phyloP scores from a whole-genome alignment of 1,139 yeast species.

The Zygotorulaspora mrakii region DNA sequence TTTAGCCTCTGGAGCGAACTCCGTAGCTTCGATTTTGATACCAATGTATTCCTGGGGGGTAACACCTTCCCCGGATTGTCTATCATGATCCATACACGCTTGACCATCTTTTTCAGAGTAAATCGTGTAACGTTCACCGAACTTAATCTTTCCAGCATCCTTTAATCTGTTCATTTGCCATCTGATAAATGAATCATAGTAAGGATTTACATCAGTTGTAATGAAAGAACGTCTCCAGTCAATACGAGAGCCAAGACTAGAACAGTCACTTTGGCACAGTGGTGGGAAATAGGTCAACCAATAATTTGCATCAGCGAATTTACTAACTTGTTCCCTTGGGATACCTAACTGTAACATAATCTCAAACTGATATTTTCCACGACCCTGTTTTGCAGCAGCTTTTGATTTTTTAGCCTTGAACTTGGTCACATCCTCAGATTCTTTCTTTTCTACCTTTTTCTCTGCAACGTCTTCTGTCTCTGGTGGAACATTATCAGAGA shows the following conservation, averaged over 20 bases:
- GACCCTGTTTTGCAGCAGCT: constrained; percentile 89
- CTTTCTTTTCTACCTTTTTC: constrained; percentile 37
- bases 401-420: constrained; percentile 89
- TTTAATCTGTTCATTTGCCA: constrained; percentile 94
- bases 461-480: constrained; percentile 52
- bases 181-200: constrained; percentile 90
- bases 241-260: constrained; percentile 82
- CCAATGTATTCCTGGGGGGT: constrained; percentile 96
- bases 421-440: constrained; percentile 76
- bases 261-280: constrained; percentile 75
- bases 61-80: constrained; percentile 96
- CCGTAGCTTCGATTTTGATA: constrained; percentile 69
- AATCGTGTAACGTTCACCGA: constrained; percentile 96
- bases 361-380: constrained; percentile 92
- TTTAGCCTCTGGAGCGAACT: constrained; percentile 44
- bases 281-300: constrained; percentile 95
- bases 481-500: constrained; percentile 59
- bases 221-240: constrained; percentile 98
- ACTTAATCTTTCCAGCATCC: constrained; percentile 85
- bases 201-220: constrained; percentile 93
- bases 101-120: constrained; percentile 98
- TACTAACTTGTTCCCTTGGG: constrained; percentile 71
- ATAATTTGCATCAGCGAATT: constrained; percentile 83
- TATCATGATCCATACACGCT: constrained; percentile 99
- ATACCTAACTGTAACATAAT: constrained; percentile 94